Conservation (phyloP, 305 asterid genomes). For the Fraxinus angustifolia region DNA sequence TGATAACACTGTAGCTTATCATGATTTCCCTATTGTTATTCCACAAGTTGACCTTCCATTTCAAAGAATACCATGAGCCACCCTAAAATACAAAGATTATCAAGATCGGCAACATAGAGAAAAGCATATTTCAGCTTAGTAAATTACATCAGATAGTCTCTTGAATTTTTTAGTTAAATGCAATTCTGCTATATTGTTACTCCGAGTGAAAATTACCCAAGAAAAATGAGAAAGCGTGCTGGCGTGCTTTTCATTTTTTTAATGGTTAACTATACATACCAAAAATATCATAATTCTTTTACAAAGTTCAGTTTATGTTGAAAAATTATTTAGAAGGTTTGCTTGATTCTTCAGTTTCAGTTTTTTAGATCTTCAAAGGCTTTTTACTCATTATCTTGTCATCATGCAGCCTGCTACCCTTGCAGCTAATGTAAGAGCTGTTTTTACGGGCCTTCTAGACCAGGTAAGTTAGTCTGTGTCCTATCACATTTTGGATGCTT, state of each 20-base stretch:
- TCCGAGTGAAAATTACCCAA: not conserved
- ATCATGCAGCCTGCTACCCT: constrained; percentile 72
- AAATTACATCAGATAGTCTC: not conserved
- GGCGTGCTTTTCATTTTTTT: not conserved
- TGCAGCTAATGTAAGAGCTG: constrained; percentile 79
- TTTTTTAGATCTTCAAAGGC: not conserved
- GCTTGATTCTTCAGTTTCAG: not conserved
- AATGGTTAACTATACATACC: not conserved
- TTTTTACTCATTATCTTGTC: constrained; percentile 18
- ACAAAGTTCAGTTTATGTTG: not conserved
- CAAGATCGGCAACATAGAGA: not conserved
- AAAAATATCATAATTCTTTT: not conserved
- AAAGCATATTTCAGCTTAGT: not conserved
- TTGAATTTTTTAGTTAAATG: not conserved
- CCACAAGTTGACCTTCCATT: not conserved
- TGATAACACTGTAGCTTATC: not conserved
- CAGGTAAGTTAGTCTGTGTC: constrained; percentile 53
- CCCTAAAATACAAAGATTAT: not conserved
- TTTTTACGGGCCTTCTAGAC: constrained; percentile 89
- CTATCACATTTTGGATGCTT: constrained; percentile 19
- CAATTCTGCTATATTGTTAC: not conserved
- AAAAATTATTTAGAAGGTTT: not conserved
- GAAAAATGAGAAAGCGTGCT: not conserved
- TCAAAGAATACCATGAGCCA: not conserved
- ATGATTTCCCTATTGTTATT: not conserved